These are phyloP conservation scores for Monilinia aucupariae DNA, from an alignment of 2,329 filamentous ascomycete genomes.

Conservation along the genomic window DNA sequence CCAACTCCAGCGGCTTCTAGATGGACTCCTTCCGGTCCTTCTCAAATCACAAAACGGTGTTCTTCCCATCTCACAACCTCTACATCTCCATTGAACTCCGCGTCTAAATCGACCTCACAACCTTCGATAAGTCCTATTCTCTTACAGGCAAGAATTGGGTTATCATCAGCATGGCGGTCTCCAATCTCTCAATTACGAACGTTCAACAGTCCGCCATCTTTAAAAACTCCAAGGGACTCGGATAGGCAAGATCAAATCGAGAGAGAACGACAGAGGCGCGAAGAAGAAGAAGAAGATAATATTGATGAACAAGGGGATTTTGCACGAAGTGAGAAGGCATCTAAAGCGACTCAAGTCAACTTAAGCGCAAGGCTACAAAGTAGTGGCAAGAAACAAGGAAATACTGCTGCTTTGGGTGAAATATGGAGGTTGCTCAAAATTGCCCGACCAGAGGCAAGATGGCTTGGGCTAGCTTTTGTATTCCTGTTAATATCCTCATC, in stretches of 20 bases:
- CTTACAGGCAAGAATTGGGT: constrained; percentile 17
- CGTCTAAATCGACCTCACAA: constrained; percentile 20
- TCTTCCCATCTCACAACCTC: constrained; percentile 22
- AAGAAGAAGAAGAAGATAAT: constrained; percentile 41
- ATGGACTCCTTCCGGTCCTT: constrained; percentile 11
- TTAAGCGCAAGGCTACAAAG: constrained; percentile 82
- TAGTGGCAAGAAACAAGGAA: constrained; percentile 53
- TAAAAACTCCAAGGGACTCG: constrained; percentile 26
- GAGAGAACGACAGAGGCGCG: constrained; percentile 36
- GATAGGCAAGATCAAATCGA: constrained; percentile 35
- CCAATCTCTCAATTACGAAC: constrained; percentile 31
- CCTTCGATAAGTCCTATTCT: constrained; percentile 19
- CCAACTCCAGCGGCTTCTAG: constrained; percentile 18
- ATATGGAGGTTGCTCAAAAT: constrained; percentile 86
- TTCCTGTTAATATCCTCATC: constrained; percentile 84
- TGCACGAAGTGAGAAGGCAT: constrained; percentile 73
- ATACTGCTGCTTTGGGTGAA: constrained; percentile 62
- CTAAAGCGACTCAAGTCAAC: constrained; percentile 83
- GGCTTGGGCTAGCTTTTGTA: constrained; percentile 72
- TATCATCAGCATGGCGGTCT: constrained; percentile 30
- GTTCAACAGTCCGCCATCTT: constrained; percentile 28
- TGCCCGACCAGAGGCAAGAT: constrained; percentile 74
- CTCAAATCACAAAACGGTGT: constrained; percentile 17
- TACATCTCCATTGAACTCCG: constrained; percentile 15
- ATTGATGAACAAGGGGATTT: constrained; percentile 54